Percentiles rank a stretch among this genome's conserved stretches.
These are phyloP conservation scores for Saksenaea oblongispora DNA, from an alignment of 371 early-diverging fungal genomes.

Conservation along the genomic window DNA sequence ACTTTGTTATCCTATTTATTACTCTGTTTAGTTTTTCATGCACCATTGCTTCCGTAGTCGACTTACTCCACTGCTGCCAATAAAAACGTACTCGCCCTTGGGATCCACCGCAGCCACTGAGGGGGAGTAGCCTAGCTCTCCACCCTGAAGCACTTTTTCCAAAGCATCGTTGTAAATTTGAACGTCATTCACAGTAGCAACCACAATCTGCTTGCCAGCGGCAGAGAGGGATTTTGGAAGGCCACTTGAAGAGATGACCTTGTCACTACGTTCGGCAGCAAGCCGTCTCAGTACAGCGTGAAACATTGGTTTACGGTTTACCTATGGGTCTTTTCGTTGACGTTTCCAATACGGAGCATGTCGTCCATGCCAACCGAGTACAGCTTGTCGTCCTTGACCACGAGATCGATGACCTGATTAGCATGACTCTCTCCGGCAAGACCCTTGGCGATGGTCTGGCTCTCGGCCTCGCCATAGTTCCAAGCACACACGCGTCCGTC, in stretches of 20 bases:
- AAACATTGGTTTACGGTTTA: neutral
- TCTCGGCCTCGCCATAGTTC: constrained; percentile 45
- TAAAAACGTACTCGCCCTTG: constrained; percentile 57
- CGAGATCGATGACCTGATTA: constrained; percentile 70
- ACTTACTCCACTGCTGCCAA: constrained; percentile 67
- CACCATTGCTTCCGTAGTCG: neutral
- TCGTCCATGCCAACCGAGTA: constrained; percentile 85
- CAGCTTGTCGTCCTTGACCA: constrained; percentile 40
- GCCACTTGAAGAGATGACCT: constrained; percentile 42
- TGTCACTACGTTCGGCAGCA: constrained; percentile 15
- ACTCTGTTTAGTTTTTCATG: neutral
- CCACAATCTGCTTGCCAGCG: constrained; percentile 44
- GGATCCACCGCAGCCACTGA: constrained; percentile 61
- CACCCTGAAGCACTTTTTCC: constrained; percentile 27
- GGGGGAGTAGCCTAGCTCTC: constrained; percentile 47
- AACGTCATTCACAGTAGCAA: constrained; percentile 50
- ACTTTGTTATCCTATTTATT: constrained; percentile 55
- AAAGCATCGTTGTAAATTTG: constrained; percentile 41
- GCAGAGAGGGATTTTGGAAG: constrained; percentile 58
- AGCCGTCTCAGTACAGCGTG: neutral
- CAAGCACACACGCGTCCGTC: constrained; percentile 86
- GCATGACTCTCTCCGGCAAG: constrained; percentile 65
- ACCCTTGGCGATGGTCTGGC: constrained; percentile 34
- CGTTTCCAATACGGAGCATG: constrained; percentile 29
- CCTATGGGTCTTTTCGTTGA: constrained; percentile 24